Evolutionary conservation across 306 rosid species (phyloP), one percentile per base, ranked within the genome.

Genomic region (Acacia melanoxylon): DNA sequence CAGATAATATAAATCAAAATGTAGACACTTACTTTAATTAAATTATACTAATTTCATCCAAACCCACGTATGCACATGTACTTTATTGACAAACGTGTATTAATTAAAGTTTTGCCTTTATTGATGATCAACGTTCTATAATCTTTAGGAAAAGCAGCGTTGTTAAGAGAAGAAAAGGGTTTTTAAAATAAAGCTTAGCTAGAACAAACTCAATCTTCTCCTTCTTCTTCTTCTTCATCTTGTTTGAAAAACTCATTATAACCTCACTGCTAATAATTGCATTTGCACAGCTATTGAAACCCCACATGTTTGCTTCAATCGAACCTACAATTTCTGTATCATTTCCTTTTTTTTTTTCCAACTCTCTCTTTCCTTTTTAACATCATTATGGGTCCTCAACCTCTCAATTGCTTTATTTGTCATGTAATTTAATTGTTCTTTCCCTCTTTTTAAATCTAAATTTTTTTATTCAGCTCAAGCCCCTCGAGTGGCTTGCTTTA

Each of bases 251-350:
- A 70, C 68, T 66, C 69, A 80, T n/a, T 66, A 87, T 86, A 65
- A 75, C 84, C 65, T 84, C 66, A 44, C 79, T 72, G 51, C 72
- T 70, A 84, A 81, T 86, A 51, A 86, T 90, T 85, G 82, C 84
- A 41, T 67, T 65, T 75, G 67, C 69, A 86, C 79, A 35, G 11
- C 72, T 8, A 80, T 63, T 40, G 33, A 80, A 80, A 77, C 83
- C 87, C 85, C 79, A 82, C 86, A 82, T 70, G 84, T 68, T 68
- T 70, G 61, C 77, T 79, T 79, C 45, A 68, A 35, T 67, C 19
- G 5, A 67, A 67, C 25, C 22, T 40, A 4, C 16, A 40, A 1
- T 20, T n/a, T 19, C 27, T 68, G 8, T 19, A 9, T 40, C 48
- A 4, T 40, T 20, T 35, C 20, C 41, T 65, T 15, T 31, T 29